Base-by-base conservation (phyloP, 257 asterid species). In the Solanum appendiculatum region DNA sequence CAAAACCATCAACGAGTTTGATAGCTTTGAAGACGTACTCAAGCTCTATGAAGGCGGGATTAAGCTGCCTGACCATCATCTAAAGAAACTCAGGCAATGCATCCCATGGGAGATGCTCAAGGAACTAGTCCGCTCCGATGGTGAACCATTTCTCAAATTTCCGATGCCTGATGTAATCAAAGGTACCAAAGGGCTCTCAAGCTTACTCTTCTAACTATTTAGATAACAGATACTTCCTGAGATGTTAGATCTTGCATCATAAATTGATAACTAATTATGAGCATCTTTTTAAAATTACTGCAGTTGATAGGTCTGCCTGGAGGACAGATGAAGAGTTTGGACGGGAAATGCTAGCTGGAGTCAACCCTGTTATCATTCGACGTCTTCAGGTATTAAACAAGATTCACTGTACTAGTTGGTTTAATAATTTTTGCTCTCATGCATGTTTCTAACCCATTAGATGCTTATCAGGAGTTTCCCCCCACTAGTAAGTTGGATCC, bases 281-380 rank as follows among this genome's bases (percentile, higher is more conserved):
- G n/a, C 60, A 40, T 23, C 66, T 46, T 34, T 73, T 6, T 63
- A 36, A 87, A 69, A 72, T 66, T 21, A 21, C 34, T 88, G 86
- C 94, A 97, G 99, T 86, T 92, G 95, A 94, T 89, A 92, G 66
- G 90, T 89, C 97, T 37, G 98, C 98, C 3, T 97, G 99, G 99
- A 95, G 99, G 90, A 93, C 99, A 3, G 99, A 97, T 86, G 96
- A 93, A 89, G 99, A 97, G 89, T 97, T 97, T 63, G 99, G 92
- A 82, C 83, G 99, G 87, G 98, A 97, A 89, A 94, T 97, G 99
- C 93, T 97, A 6, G 98, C 99, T 60, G 99, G 99, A 90, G 95
- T 94, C 46, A 95, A 97, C 90, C 99, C 99, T 85, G 98, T 95
- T 40, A 31, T 92, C 78, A 93, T 97, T 78, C 91, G 86, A 23